Percentiles rank a stretch among this genome's conserved stretches.
Conservation (phyloP, 2,329 filamentous ascomycete species). For the Cercospora zeina region DNA sequence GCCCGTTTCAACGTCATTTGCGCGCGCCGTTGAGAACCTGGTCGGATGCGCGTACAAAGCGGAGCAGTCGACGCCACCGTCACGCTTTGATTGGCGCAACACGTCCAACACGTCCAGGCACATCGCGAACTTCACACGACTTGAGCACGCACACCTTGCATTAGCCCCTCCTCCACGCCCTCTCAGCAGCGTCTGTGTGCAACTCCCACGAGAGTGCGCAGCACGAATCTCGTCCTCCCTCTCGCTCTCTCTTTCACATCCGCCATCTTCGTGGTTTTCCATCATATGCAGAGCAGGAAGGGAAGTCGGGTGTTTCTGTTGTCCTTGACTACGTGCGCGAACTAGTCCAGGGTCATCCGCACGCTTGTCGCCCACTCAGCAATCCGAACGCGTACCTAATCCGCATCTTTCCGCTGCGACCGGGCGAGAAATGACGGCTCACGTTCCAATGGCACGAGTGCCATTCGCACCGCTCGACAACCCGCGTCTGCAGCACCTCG, state of each 20-base stretch:
- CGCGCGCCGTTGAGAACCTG: slow-evolving; percentile 13
- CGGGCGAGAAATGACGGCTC: slow-evolving; percentile 31
- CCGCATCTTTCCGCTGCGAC: slow-evolving; percentile 15
- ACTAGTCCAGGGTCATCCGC: slow-evolving; percentile 10
- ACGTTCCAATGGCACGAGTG: slow-evolving; percentile 55
- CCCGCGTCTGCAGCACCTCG: slow-evolving; percentile 68
- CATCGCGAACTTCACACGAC: slow-evolving; percentile 27
- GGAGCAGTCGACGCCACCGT: slow-evolving; percentile 10
- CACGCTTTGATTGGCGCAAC: slow-evolving; percentile 19
- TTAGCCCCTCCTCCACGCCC: slow-evolving; percentile 8
- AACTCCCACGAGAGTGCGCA: neutral
- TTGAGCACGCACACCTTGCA: slow-evolving; percentile 22
- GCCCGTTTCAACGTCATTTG: slow-evolving; percentile 12
- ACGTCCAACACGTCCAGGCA: slow-evolving; percentile 9
- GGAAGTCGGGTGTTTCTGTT: slow-evolving; percentile 8
- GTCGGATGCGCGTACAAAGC: neutral
- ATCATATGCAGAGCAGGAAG: neutral
- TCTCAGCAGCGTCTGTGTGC: neutral
- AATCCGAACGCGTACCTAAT: neutral
- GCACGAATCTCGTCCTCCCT: neutral
- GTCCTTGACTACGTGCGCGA: slow-evolving; percentile 15
- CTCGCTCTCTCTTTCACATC: neutral
- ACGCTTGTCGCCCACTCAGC: slow-evolving; percentile 7
- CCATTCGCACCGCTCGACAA: slow-evolving; percentile 73
- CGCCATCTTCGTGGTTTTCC: slow-evolving; percentile 1